Evolutionary conservation across 805 yeast species (phyloP).

Genomic region (Starmerella riodocensis): DNA sequence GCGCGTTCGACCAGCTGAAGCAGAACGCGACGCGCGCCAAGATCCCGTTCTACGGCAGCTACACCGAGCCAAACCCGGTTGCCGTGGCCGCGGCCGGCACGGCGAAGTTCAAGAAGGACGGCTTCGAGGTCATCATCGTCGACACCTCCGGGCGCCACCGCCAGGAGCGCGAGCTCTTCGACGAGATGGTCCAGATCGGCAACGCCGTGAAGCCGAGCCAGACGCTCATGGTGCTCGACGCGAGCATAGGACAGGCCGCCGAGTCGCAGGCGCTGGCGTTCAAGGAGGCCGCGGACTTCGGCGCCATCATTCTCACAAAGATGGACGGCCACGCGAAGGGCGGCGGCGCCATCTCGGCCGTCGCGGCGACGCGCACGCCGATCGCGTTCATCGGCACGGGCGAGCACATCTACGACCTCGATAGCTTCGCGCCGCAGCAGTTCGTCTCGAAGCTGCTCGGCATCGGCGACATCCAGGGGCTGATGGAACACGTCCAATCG

Average conservation of each 20-base stretch:
- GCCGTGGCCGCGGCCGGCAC: conserved; percentile 87
- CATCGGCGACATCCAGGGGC: conserved; percentile 86
- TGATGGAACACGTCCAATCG: conserved; percentile 85
- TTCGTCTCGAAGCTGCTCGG: conserved; percentile 88
- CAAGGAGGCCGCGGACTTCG: conserved; percentile 84
- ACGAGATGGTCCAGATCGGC: conserved; percentile 89
- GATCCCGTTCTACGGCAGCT: conserved; percentile 89
- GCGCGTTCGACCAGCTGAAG: conserved; percentile 96
- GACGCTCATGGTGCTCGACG: conserved; percentile 94
- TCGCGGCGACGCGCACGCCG: conserved; percentile 92
- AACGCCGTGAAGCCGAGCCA: conserved; percentile 84
- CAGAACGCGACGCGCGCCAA: conserved; percentile 93
- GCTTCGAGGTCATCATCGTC: conserved; percentile 84
- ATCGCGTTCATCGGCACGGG: conserved; percentile 96
- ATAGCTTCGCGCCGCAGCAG: conserved; percentile 76
- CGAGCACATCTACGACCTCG: conserved; percentile 88
- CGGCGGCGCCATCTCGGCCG: conserved; percentile 98
- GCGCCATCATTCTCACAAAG: conserved; percentile 86
- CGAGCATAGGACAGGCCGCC: conserved; percentile 97
- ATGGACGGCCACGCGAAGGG: conserved; percentile 99
- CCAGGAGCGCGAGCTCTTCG: conserved; percentile 81
- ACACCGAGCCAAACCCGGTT: conserved; percentile 91
- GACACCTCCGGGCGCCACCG: conserved; percentile 98
- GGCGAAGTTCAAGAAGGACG: conserved; percentile 74
- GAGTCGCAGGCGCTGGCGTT: conserved; percentile 89